Evolutionary conservation across 2,329 filamentous ascomycete genomes (phyloP), one percentile per base, ranked within the genome.

Genomic region (Epichloe baconii): DNA sequence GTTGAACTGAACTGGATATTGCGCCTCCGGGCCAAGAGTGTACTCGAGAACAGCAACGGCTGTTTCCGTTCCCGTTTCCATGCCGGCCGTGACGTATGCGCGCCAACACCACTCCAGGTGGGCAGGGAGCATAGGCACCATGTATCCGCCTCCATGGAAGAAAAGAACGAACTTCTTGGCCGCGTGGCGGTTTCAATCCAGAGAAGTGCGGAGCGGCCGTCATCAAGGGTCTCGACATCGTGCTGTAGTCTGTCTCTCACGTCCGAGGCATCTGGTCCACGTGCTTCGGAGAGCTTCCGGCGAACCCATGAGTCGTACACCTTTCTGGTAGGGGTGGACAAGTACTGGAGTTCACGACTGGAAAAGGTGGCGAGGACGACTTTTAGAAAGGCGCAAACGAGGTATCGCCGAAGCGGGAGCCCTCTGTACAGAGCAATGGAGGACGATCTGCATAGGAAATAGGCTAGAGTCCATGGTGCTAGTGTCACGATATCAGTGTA

Each of bases 41-140:
- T 66, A 66, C 54, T 63, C 58, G 31, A 67, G 53, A 10, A 65
- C 49, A 1, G 60, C 60, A 0, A 66, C 62, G 3, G 55, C 55
- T 42, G 51, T 49, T 41, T 54, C 54, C 4, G 36, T 36, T 1
- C 44, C 47, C 17, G 35, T 44, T 17, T 55, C 54, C 2, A 52
- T 35, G 4, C 54, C 52, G 2, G 47, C 36, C n/a, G 8, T 40
- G 45, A 47, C 35, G 2, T 41, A 47, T 1, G 45, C n/a, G 5
- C 45, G 45, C 45, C 45, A 38, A 36, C 45, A 47, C 45, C 45
- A 47, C 10, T 47, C 45, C 10, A 47, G 4, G 21, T 47, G 45
- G 19, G 26, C 34, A 3, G 35, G 45, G 5, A 38, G 45, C 35
- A 47, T 10, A 21, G 21, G 45, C 1, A n/a, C 19, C 35, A 47